phyloP scores from a whole-genome alignment of 2,329 filamentous ascomycete genomes.

The Aspergillus sojae region DNA sequence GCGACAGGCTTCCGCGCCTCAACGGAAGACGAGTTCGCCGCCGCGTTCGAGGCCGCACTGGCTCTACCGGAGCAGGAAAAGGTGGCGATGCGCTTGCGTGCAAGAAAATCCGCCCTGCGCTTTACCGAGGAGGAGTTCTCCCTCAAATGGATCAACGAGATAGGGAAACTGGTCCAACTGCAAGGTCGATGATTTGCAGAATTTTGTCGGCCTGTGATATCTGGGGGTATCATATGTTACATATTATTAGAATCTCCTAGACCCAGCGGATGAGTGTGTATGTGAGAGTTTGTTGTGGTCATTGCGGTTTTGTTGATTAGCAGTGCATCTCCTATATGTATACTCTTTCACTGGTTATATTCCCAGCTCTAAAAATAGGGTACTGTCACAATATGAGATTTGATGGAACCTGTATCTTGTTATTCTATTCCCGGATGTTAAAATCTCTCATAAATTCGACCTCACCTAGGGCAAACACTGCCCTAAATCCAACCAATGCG shows the following conservation, averaged over 20 bases:
- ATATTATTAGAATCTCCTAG: background rate
- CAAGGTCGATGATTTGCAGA: conserved; percentile 22
- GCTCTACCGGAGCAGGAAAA: conserved; percentile 64
- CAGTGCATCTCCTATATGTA: background rate
- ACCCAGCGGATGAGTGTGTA: background rate
- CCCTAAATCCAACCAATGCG: background rate
- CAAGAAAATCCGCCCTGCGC: conserved; percentile 74
- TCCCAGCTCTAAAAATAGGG: background rate
- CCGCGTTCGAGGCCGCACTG: conserved; percentile 76
- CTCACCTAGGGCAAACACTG: background rate
- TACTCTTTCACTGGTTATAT: background rate
- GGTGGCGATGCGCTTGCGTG: conserved; percentile 72
- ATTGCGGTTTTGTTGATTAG: background rate
- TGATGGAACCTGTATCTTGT: background rate
- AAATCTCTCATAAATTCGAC: no score
- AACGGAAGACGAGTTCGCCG: conserved; percentile 76
- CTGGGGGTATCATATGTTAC: background rate
- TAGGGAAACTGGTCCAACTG: conserved; percentile 69
- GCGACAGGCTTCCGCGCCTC: conserved; percentile 87
- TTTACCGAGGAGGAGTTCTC: conserved; percentile 90
- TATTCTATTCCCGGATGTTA: background rate
- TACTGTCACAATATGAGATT: background rate
- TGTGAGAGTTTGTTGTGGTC: background rate
- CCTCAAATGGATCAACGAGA: conserved; percentile 73
- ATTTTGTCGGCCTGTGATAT: background rate